phyloP scores from a whole-genome alignment of 1,284 basidiomycete species.

The Phenoliferia sp. region DNA sequence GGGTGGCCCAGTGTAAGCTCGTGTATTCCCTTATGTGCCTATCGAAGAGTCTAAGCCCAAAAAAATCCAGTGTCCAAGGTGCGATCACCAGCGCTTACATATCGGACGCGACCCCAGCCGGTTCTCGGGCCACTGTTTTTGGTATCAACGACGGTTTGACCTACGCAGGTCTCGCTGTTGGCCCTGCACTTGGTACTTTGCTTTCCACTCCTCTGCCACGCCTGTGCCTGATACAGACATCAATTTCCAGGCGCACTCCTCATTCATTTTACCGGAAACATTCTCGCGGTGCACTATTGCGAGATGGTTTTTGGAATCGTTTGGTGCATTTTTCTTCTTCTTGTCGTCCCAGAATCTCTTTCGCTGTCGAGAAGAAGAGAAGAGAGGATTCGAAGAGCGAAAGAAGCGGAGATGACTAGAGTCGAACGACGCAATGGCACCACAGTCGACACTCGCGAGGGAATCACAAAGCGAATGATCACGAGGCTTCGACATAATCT shows the following conservation, averaged over 20 bases:
- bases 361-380: constrained; percentile 1
- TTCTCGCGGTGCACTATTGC: constrained; percentile 6
- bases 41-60: too few species aligned
- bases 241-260: constrained; percentile 10
- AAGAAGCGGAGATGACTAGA: not conserved
- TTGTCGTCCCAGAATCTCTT: constrained; percentile 28
- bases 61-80: too few species aligned
- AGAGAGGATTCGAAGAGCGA: not conserved
- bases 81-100: not conserved
- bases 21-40: too few species aligned
- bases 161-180: constrained; percentile 7
- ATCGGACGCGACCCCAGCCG: not conserved
- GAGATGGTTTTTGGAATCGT: not conserved
- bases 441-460: not conserved
- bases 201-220: too few species aligned
- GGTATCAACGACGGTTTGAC: constrained; percentile 9
- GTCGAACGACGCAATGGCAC: not conserved
- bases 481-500: not conserved
- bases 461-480: not conserved
- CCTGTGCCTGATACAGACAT: not conserved
- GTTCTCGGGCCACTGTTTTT: constrained; percentile 5
- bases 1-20: too few species aligned
- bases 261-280: constrained; percentile 3
- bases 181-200: not conserved
- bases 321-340: constrained; percentile 1